Conservation (phyloP, 2,329 filamentous ascomycete species). For the Penicillium sp. region DNA sequence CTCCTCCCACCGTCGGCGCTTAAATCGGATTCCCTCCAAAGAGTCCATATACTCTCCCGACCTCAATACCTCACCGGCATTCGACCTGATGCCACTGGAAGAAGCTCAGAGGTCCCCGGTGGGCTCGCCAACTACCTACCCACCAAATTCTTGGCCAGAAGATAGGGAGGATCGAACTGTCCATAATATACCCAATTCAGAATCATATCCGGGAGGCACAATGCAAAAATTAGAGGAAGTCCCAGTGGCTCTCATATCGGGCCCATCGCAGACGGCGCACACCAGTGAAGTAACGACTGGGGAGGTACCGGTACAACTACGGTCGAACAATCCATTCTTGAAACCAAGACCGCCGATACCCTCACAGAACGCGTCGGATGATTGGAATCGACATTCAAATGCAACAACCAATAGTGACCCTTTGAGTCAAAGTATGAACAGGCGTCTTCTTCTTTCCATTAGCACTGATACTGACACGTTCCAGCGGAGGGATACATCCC, state of each 20-base stretch:
- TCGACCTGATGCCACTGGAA: slow-evolving; percentile 40
- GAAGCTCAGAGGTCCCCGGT: slow-evolving; percentile 39
- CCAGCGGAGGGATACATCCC: slow-evolving; percentile 40
- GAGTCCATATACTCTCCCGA: slow-evolving; percentile 40
- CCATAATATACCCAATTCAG: slow-evolving; percentile 6
- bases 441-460: neutral
- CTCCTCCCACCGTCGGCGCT: slow-evolving; percentile 28
- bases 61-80: slow-evolving; percentile 39
- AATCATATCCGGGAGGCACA: slow-evolving; percentile 5
- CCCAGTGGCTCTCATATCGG: slow-evolving; percentile 24
- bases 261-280: slow-evolving; percentile 23
- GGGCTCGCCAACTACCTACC: slow-evolving; percentile 28
- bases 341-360: slow-evolving; percentile 24
- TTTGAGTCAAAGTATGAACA: slow-evolving; percentile 34
- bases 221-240: slow-evolving; percentile 14
- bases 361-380: slow-evolving; percentile 23
- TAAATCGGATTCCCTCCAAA: slow-evolving; percentile 29
- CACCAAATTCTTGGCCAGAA: slow-evolving; percentile 35
- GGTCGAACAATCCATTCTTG: slow-evolving; percentile 44
- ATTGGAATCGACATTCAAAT: slow-evolving; percentile 19
- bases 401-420: slow-evolving; percentile 29
- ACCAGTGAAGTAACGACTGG: slow-evolving; percentile 17
- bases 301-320: slow-evolving; percentile 32
- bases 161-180: slow-evolving; percentile 25
- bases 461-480: slow-evolving; percentile 14